Base-by-base conservation (phyloP, 768 basidiomycete species). In the Cyclocybe aegerita region DNA sequence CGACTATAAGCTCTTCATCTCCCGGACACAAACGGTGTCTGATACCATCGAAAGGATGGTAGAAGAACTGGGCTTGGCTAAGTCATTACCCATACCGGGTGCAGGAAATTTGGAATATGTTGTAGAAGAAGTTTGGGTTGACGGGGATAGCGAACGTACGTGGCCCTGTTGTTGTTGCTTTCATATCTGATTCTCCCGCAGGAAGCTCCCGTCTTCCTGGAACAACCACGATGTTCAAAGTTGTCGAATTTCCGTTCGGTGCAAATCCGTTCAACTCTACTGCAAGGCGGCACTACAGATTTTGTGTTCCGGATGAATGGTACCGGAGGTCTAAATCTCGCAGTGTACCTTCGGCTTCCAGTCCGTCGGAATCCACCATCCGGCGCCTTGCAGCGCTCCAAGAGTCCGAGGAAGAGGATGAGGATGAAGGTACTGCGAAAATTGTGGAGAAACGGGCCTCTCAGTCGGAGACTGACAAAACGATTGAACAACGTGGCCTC, bases 271-370 rank as follows among this genome's bases (percentile, higher is more conserved):
- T 76, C 55, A 67, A 70, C n/a, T 58, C 68, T 3, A 56, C 63
- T 29, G 76, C 76, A 1, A 69, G 59, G 14, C 80, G 80, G 7
- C 61, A 56, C 7, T 81, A 87, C 60, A 75, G 77, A 23, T 78
- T 91, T 48, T 87, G 84, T 53, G 81, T 93, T 7, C 87, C 87
- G 1, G 87, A 87, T 46, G 85, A 86, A 60, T 92, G 86, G 90
- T 92, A 82, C 65, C 81, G 83, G 49, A 79, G 87, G 12, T 81
- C 83, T 14, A 86, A 79, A 53, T 77, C 83, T 6, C 80, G 81
- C 0, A 71, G 67, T 35, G 59, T 75, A 2, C 80, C 82, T 10
- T 62, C 72, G 16, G 78, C 80, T 0, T 46, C 70, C 7, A 75
- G 75, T 32, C 78, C 81, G 2, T 83, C 82, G 2, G 75, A 83